Base-by-base conservation (phyloP, 371 early-diverging fungal genomes). In the Mucor irregularis region DNA sequence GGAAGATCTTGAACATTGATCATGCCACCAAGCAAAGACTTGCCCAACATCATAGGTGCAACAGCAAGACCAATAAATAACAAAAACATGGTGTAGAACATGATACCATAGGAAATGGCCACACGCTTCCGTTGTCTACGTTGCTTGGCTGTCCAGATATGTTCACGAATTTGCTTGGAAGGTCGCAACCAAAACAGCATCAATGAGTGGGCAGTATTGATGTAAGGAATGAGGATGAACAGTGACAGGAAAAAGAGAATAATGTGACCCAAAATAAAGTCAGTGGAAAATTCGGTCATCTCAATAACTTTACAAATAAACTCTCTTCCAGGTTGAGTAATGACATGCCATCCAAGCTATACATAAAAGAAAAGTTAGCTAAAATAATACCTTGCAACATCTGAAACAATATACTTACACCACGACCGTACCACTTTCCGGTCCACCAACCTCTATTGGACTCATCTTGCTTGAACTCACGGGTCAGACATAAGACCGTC, bases 401-500 rank as follows among this genome's bases (percentile, higher is more conserved):
- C 0, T n/a, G n/a, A 40, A 55, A 4, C 21, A 35, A 26, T n/a
- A 26, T n/a, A 58, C 92, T 92, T 71, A 90, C 76, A 34, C 88
- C 91, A 39, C 86, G 84, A 22, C 86, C 87, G 38, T 87, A 84
- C 93, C 95, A 94, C 51, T 83, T 82, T 25, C 95, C 95, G 5
- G 91, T 90, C 95, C 93, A 94, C 93, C 93, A 93, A 8, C 92
- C 93, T 31, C 84, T 74, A 59, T 92, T 91, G 19, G 90, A 75
- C 59, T 86, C 89, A 64, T 89, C 90, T 63, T 91, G 87, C 51
- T 86, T 86, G 70, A 90, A 87, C 69, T 92, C 93, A 30, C 93
- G 83, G 29, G 93, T 87, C 43, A 94, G 68, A 55, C 89, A 86
- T 33, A 89, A 56, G 17, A 84, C 77, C 40, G 86, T 85, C 53